These are phyloP conservation scores for Metschnikowia colocasiae DNA, from an alignment of 805 yeast species.

Conservation along the genomic window DNA sequence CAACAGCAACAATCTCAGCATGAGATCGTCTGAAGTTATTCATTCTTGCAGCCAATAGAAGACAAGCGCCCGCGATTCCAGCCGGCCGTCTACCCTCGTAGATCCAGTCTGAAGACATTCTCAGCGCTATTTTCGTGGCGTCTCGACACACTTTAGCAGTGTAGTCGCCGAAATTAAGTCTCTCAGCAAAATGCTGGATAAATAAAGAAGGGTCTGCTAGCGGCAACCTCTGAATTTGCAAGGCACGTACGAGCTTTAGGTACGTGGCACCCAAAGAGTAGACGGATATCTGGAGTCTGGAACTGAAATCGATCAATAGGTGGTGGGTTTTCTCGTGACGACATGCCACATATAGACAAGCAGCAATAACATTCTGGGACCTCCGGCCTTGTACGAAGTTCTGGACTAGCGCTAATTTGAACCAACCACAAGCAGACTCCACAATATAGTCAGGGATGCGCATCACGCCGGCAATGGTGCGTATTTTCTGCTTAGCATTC, in stretches of 20 bases:
- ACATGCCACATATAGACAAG: conserved; percentile 93
- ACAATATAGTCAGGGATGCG: conserved; percentile 79
- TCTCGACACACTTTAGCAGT: conserved; percentile 76
- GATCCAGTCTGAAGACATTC: conserved; percentile 95
- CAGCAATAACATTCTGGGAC: conserved; percentile 91
- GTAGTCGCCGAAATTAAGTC: conserved; percentile 73
- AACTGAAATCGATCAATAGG: conserved; percentile 93
- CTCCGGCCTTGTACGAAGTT: conserved; percentile 97
- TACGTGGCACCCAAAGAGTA: conserved; percentile 96
- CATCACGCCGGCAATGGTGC: conserved; percentile 74
- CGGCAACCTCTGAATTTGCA: conserved; percentile 75
- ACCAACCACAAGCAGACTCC: conserved; percentile 88
- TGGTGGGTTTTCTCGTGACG: conserved; percentile 88
- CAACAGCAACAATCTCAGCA: conserved; percentile 89
- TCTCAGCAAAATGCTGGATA: conserved; percentile 90
- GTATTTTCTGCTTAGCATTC: conserved; percentile 76
- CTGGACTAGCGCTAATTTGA: conserved; percentile 75
- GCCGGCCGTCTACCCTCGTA: conserved; percentile 97
- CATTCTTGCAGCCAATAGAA: conserved; percentile 92
- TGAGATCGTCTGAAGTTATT: conserved; percentile 90
- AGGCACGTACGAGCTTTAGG: conserved; percentile 82
- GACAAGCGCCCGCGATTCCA: conserved; percentile 96
- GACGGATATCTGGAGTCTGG: conserved; percentile 84
- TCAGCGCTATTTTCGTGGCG: conserved; percentile 78
- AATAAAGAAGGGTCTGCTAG: conserved; percentile 91